A percentile compares a stretch with the other conserved stretches of the same genome.
These are phyloP conservation scores for Flaveria floridana DNA, from an alignment of 140 eudicot genomes.

Conservation along the genomic window DNA sequence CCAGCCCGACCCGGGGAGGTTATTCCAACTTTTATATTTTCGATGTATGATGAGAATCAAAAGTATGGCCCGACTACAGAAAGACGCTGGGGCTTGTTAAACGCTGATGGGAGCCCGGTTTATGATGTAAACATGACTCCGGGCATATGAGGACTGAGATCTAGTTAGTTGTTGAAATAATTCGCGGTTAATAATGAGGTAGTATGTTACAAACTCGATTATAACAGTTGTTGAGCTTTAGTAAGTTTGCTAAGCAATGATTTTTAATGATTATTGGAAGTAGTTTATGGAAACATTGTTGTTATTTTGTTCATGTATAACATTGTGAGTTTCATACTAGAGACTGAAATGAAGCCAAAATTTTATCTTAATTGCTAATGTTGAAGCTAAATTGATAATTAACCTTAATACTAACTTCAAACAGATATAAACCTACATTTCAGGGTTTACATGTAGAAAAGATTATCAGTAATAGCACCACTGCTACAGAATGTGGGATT, in stretches of 20 bases:
- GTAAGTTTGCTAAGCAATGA: slow-evolving; percentile 7
- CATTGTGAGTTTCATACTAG: neutral
- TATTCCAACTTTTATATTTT: slow-evolving; percentile 67
- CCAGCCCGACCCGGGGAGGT: slow-evolving; percentile 65
- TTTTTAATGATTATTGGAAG: slow-evolving; percentile 1
- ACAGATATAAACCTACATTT: neutral
- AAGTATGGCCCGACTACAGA: slow-evolving; percentile 73
- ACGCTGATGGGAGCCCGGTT: slow-evolving; percentile 50
- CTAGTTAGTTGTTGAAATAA: neutral
- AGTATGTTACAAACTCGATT: neutral
- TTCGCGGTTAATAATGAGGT: neutral
- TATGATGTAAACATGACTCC: slow-evolving; percentile 49
- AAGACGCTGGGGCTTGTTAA: slow-evolving; percentile 72
- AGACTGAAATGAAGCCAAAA: neutral
- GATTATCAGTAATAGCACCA: neutral
- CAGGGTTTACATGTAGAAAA: neutral
- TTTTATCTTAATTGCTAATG: neutral
- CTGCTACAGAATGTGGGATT: no score
- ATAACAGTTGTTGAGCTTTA: neutral
- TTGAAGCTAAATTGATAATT: neutral
- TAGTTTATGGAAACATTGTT: neutral
- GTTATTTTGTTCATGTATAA: neutral
- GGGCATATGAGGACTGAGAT: neutral
- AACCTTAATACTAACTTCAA: neutral
- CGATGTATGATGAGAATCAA: slow-evolving; percentile 70